Percentiles rank a stretch among this genome's conserved stretches.
Evolutionary conservation across 495 filamentous ascomycete species (phyloP).

Genomic region (Penicillium coffeae): DNA sequence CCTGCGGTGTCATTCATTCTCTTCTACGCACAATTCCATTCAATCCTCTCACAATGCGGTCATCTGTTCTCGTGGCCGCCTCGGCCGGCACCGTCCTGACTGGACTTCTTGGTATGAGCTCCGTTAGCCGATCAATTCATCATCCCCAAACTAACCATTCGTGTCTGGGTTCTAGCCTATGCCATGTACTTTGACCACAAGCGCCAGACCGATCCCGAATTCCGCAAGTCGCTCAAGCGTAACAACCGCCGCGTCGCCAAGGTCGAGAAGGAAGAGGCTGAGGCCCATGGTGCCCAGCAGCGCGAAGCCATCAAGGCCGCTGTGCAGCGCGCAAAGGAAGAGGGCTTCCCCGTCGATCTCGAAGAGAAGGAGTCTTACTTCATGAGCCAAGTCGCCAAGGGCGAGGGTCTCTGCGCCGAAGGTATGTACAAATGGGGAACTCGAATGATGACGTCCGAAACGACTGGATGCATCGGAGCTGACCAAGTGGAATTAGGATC

Average conservation of each 20-base stretch:
- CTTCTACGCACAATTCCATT: slow-evolving; percentile 10
- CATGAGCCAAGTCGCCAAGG: slow-evolving; percentile 86
- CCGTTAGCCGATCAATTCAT: slow-evolving; percentile 1
- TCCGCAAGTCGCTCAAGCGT: slow-evolving; percentile 78
- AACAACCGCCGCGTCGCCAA: slow-evolving; percentile 74
- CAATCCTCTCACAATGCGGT: slow-evolving; percentile 50
- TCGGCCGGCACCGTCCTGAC: slow-evolving; percentile 70
- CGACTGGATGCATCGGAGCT: not conserved
- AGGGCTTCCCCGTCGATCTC: slow-evolving; percentile 84
- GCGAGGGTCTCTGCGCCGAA: slow-evolving; percentile 71
- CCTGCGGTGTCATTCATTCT: slow-evolving; percentile 1
- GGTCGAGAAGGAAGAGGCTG: slow-evolving; percentile 71
- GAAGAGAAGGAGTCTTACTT: slow-evolving; percentile 94
- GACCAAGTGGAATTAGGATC: slow-evolving; percentile 47
- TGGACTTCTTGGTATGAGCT: slow-evolving; percentile 65
- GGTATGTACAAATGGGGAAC: slow-evolving; percentile 42
- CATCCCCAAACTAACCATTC: not conserved
- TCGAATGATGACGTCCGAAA: not conserved
- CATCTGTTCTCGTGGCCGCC: slow-evolving; percentile 69
- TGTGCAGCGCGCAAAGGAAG: slow-evolving; percentile 74
- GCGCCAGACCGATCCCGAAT: slow-evolving; percentile 79
- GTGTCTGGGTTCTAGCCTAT: slow-evolving; percentile 47
- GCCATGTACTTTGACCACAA: slow-evolving; percentile 95
- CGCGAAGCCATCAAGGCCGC: slow-evolving; percentile 65
- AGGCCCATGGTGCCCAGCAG: slow-evolving; percentile 63